A percentile compares a stretch with the other conserved stretches of the same genome.
Evolutionary conservation across 225 moss, liverwort and hornwort genomes (phyloP).

Genomic region (Bryoerythrophyllum caledonicum): DNA sequence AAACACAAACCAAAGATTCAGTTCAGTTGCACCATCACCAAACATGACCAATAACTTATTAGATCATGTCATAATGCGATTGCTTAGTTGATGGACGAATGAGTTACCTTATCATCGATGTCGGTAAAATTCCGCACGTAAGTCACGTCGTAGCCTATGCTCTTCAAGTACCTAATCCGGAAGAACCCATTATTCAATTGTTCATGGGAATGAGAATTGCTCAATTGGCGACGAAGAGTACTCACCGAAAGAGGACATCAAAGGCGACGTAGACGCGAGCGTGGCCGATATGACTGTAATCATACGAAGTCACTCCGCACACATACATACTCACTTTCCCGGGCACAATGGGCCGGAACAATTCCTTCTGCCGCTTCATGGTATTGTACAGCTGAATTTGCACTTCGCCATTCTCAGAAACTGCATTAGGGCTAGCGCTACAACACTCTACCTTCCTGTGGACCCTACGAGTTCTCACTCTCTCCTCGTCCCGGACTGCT

Average conservation of each 20-base stretch:
- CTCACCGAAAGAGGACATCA: conserved; percentile 84
- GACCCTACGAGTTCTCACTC: not conserved
- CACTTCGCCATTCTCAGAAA: conserved; percentile 12
- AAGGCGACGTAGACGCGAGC: conserved; percentile 98
- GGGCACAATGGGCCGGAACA: conserved; percentile 67
- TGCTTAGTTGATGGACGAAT: not conserved
- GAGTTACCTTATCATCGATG: conserved; percentile 91
- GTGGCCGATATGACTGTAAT: conserved; percentile 97
- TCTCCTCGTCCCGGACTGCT: not conserved
- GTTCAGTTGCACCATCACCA: not conserved
- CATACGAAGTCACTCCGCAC: conserved; percentile 95
- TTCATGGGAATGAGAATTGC: not conserved
- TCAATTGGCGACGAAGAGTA: no score
- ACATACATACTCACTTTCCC: conserved; percentile 99
- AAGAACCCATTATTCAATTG: not conserved
- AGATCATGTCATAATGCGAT: not conserved
- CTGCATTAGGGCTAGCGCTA: conserved; percentile 2
- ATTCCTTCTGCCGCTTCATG: conserved; percentile 86
- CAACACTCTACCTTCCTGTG: conserved; percentile 26
- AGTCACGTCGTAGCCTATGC: conserved; percentile 78
- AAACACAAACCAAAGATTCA: conserved; percentile 21
- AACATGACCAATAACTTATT: not conserved
- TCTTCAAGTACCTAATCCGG: conserved; percentile 73
- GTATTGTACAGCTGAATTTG: conserved; percentile 88
- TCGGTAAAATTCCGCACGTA: conserved; percentile 98